These are phyloP conservation scores for Herpetomonas samuelpessoai DNA, from an alignment of 208 protist genomes.

Conservation along the genomic window DNA sequence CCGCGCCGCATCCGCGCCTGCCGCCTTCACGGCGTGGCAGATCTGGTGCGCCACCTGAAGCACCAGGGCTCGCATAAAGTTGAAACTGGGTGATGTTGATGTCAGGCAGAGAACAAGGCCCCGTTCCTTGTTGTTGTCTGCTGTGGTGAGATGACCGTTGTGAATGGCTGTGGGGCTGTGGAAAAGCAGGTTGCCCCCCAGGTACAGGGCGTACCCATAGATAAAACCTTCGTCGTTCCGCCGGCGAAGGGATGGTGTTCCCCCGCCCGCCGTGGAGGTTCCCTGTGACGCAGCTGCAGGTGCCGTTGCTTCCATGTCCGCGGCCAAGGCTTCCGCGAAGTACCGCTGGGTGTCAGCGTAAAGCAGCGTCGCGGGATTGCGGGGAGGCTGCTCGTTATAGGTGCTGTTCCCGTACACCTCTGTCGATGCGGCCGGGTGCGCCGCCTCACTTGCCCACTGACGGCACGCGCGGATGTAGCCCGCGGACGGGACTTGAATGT, in stretches of 20 bases:
- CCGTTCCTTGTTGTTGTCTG: constrained; percentile 7
- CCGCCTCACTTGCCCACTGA: constrained; percentile 9
- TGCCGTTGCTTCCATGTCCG: too few species aligned
- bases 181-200: constrained; percentile 7
- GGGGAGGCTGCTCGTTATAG: neutral
- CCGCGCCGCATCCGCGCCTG: neutral
- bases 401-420: neutral
- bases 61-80: constrained; percentile 47
- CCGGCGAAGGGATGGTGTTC: neutral
- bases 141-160: neutral
- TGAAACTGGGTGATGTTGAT: constrained; percentile 45
- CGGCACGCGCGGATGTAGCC: constrained; percentile 31
- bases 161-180: neutral
- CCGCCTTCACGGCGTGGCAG: constrained; percentile 3
- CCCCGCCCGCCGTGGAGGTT: neutral
- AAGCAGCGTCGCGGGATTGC: neutral
- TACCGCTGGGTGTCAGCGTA: constrained; percentile 1
- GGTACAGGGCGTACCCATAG: constrained; percentile 21
- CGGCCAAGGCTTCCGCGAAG: neutral
- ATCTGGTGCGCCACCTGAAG: constrained; percentile 35
- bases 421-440: neutral
- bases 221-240: constrained; percentile 9
- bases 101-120: constrained; percentile 41
- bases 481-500: constrained; percentile 47
- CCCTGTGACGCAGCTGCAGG: too few species aligned